Conservation (phyloP, 306 rosid species). For the Fagus sylvatica region DNA sequence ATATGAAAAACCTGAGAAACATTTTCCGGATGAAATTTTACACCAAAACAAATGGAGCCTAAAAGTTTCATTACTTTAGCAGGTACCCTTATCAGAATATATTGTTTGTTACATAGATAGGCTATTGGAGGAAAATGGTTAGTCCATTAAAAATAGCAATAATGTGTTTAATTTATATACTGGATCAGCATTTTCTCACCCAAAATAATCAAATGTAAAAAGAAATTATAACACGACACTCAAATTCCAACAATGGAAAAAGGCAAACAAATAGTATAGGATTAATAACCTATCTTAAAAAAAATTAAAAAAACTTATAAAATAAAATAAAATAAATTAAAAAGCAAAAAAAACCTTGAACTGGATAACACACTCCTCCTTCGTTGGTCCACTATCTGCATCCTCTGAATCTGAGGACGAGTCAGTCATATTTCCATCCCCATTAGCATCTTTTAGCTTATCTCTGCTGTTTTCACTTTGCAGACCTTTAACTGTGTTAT, state of each 20-base stretch:
- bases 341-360: conserved; percentile 66
- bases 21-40: no score
- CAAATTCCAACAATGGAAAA: background rate
- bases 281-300: no score
- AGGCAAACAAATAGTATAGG: background rate
- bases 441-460: conserved; percentile 76
- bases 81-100: background rate
- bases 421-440: conserved; percentile 69
- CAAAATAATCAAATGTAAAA: background rate
- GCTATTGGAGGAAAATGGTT: background rate
- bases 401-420: conserved; percentile 96
- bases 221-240: background rate
- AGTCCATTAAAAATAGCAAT: no score
- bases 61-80: background rate
- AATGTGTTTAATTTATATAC: background rate
- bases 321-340: background rate
- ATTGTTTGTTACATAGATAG: background rate
- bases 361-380: conserved; percentile 82
- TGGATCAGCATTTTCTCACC: background rate
- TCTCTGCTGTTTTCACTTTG: conserved; percentile 72
- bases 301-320: background rate
- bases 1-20: no score
- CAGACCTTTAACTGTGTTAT: conserved; percentile 56
- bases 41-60: no score
- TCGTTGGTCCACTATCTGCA: conserved; percentile 77